Conservation (phyloP, 805 yeast species). For the Teunomyces kruisii region DNA sequence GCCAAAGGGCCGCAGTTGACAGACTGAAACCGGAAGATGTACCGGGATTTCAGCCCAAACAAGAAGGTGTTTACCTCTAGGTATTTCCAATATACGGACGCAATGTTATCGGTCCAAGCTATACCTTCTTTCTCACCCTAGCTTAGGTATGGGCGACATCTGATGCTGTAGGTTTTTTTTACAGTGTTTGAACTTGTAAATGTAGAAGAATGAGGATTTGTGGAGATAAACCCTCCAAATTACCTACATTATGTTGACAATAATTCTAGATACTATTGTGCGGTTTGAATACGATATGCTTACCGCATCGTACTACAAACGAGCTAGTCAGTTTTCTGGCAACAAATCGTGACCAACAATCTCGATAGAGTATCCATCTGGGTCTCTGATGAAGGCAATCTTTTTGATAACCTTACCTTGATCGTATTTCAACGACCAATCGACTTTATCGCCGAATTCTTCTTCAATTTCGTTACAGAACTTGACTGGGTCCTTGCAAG, state of each 20-base stretch:
- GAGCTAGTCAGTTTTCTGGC: conserved; percentile 2
- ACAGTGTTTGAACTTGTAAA: too few species aligned
- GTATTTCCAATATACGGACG: not conserved
- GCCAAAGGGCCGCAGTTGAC: not conserved
- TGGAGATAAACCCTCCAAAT: too few species aligned
- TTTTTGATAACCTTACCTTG: conserved; percentile 51
- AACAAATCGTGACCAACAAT: conserved; percentile 48
- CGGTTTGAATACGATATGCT: too few species aligned
- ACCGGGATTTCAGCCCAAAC: not conserved
- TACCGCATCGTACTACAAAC: not conserved
- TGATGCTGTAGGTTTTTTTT: too few species aligned
- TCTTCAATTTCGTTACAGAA: conserved; percentile 54
- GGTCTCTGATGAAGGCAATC: conserved; percentile 78
- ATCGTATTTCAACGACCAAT: conserved; percentile 60
- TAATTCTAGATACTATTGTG: too few species aligned
- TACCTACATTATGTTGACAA: too few species aligned
- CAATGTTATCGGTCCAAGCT: too few species aligned
- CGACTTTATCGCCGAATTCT: conserved; percentile 40
- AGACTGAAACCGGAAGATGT: not conserved
- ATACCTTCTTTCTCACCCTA: too few species aligned
- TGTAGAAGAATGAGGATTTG: too few species aligned
- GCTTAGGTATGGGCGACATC: too few species aligned
- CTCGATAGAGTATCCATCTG: conserved; percentile 88
- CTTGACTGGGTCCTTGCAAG: conserved; percentile 60
- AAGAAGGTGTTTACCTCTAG: not conserved